A percentile compares a stretch with the other conserved stretches of the same genome.
These are phyloP conservation scores for Solanum phureja DNA, from an alignment of 257 asterid genomes.

Conservation along the genomic window DNA sequence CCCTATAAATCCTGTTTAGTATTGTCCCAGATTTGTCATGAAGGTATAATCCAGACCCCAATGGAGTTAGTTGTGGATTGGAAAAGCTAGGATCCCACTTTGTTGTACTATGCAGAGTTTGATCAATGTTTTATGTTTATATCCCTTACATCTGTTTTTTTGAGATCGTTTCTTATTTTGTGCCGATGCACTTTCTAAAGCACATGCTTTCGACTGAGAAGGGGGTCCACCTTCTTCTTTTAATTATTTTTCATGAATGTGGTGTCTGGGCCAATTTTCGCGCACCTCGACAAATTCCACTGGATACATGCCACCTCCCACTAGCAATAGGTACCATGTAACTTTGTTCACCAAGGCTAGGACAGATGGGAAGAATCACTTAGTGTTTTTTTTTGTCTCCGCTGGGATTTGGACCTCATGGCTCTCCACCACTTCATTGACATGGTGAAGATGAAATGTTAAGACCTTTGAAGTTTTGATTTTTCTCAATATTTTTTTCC, in stretches of 20 bases:
- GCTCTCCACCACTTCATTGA: background rate
- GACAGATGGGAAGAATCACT: background rate
- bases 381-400: background rate
- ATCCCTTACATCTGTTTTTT: background rate
- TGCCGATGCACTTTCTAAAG: background rate
- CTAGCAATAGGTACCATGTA: background rate
- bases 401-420: background rate
- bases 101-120: background rate
- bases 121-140: background rate
- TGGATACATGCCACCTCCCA: background rate
- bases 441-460: background rate
- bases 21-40: background rate
- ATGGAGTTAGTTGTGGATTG: background rate
- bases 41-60: background rate
- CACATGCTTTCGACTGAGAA: background rate
- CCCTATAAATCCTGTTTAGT: background rate
- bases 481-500: background rate
- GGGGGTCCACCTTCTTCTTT: background rate
- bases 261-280: background rate
- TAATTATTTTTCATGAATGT: background rate
- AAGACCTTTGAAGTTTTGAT: background rate
- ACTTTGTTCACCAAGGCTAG: background rate
- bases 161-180: background rate
- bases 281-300: background rate
- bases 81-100: background rate